Conservation (phyloP, 2,329 filamentous ascomycete genomes). For the Pochonia chlamydosporia region DNA sequence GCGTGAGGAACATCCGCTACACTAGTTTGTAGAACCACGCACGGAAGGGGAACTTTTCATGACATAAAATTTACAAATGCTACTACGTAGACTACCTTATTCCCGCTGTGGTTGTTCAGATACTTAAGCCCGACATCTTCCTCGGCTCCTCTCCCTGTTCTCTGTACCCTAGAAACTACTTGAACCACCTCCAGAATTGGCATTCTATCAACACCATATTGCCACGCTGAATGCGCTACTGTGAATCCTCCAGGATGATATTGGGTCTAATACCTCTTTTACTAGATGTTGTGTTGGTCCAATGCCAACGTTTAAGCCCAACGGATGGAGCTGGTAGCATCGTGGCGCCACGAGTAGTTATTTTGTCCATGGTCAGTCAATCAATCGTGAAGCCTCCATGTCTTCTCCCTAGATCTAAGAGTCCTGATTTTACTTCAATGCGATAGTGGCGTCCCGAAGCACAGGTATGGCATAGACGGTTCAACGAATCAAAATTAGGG, state of each 20-base stretch:
- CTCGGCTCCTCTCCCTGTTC: too few relatives aligned
- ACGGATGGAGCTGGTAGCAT: not conserved
- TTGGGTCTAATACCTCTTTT: not conserved
- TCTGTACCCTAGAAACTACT: too few relatives aligned
- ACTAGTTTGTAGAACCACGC: not conserved
- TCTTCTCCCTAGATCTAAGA: not conserved
- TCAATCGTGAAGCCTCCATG: not conserved
- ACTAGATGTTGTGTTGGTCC: not conserved
- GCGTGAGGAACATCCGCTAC: not conserved
- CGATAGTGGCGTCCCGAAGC: slow-evolving; percentile 56
- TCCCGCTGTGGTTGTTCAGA: too few relatives aligned
- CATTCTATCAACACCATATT: not conserved
- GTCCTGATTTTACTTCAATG: slow-evolving; percentile 3
- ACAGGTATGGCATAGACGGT: slow-evolving; percentile 53
- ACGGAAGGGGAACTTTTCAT: too few relatives aligned
- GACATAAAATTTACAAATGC: too few relatives aligned
- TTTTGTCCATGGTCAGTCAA: slow-evolving; percentile 53
- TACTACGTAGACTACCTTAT: too few relatives aligned
- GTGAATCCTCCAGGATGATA: not conserved
- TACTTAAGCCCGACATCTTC: too few relatives aligned
- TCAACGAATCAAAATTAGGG: slow-evolving; percentile 38
- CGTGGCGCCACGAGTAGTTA: slow-evolving; percentile 18
- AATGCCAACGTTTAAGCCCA: not conserved
- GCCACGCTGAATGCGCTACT: not conserved
- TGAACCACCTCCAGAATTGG: not conserved